Conservation (phyloP, 495 filamentous ascomycete species). For the Achaetomiella virescens region DNA sequence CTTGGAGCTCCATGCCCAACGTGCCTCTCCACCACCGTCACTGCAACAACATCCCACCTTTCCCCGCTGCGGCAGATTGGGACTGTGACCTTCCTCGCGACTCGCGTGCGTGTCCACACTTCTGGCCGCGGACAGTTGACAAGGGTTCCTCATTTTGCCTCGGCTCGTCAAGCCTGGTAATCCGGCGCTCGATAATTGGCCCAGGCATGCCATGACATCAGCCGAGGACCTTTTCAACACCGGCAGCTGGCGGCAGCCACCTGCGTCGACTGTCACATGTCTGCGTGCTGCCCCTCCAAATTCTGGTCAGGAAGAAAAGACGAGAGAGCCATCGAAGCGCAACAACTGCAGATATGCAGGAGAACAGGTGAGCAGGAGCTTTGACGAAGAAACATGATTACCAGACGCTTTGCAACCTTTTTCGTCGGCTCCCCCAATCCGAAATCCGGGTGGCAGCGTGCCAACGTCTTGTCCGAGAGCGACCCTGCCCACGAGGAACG, state of each 20-base stretch:
- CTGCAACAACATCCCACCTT: not conserved
- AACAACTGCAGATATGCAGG: not conserved
- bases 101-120: not conserved
- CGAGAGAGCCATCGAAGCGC: too few relatives aligned
- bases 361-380: too few relatives aligned
- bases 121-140: not conserved
- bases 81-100: not conserved
- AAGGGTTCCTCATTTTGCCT: constrained; percentile 4
- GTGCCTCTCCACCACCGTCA: not conserved
- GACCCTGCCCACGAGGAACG: not conserved
- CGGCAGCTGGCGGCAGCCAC: not conserved
- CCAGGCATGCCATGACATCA: constrained; percentile 18
- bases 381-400: too few relatives aligned
- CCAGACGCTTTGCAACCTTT: too few relatives aligned
- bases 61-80: not conserved
- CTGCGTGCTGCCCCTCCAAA: not conserved
- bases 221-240: constrained; percentile 13
- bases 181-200: constrained; percentile 5
- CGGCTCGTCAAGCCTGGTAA: constrained; percentile 8
- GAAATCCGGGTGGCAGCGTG: too few relatives aligned
- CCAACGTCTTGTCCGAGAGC: too few relatives aligned
- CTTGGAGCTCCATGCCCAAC: not conserved
- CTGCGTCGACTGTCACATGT: constrained; percentile 4
- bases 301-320: too few relatives aligned
- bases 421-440: too few relatives aligned